These are phyloP conservation scores for Starmerella bacillaris DNA, from an alignment of 805 yeast genomes.

Conservation along the genomic window DNA sequence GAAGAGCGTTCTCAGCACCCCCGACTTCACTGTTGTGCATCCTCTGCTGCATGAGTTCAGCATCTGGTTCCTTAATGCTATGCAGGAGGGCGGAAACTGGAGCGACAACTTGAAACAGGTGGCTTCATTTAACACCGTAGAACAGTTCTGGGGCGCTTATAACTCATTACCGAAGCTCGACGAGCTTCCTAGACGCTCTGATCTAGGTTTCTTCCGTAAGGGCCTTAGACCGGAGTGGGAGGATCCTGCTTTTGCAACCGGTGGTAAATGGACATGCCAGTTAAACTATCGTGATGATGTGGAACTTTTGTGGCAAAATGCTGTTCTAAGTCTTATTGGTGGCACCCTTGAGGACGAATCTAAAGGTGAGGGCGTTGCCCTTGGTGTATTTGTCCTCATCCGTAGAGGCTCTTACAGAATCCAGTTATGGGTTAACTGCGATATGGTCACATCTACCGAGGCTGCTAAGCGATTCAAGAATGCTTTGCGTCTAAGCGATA, in stretches of 20 bases:
- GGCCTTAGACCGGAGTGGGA: slow-evolving; percentile 98
- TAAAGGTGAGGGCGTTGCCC: slow-evolving; percentile 70
- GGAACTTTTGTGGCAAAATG: slow-evolving; percentile 71
- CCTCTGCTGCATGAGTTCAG: slow-evolving; percentile 88
- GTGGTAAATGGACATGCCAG: slow-evolving; percentile 87
- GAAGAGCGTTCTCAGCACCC: slow-evolving; percentile 39
- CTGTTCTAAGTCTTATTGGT: slow-evolving; percentile 71
- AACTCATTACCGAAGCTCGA: slow-evolving; percentile 83
- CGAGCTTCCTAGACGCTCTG: slow-evolving; percentile 80
- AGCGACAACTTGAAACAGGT: slow-evolving; percentile 82
- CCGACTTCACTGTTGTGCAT: slow-evolving; percentile 55
- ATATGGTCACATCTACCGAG: slow-evolving; percentile 36
- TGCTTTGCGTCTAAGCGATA: slow-evolving; percentile 51
- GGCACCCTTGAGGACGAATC: slow-evolving; percentile 63
- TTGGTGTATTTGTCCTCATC: slow-evolving; percentile 81
- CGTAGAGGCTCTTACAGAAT: slow-evolving; percentile 60
- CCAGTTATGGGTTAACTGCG: slow-evolving; percentile 80
- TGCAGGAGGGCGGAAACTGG: slow-evolving; percentile 51
- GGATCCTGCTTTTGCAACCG: slow-evolving; percentile 66
- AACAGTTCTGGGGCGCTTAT: slow-evolving; percentile 96
- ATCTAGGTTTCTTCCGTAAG: slow-evolving; percentile 85
- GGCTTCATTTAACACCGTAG: slow-evolving; percentile 81
- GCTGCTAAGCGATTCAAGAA: slow-evolving; percentile 79
- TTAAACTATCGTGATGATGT: slow-evolving; percentile 36
- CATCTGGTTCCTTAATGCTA: slow-evolving; percentile 86